Base-by-base conservation (phyloP, 345 rosid species). In the Gynandropsis gynandra region DNA sequence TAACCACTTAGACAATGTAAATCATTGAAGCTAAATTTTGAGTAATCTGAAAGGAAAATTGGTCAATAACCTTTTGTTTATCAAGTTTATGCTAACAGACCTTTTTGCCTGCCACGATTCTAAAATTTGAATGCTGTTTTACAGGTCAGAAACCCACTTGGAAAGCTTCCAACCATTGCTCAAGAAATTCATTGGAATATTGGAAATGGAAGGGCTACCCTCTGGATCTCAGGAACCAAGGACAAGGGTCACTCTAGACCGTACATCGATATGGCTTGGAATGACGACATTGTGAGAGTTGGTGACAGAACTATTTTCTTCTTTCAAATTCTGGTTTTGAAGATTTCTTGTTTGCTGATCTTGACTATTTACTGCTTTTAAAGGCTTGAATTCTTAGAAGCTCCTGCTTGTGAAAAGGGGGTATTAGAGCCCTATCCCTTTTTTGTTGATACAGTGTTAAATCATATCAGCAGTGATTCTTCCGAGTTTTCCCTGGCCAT, bases 351-450 rank as follows among this genome's bases (percentile, higher is more conserved):
- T 36, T 54, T 49, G 35, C 50, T 67, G 54, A 61, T 49, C 27
- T 42, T 42, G 24, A 42, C 19, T 61, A 12, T 50, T 32, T 52
- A 52, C 20, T 69, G 54, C 42, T 61, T 64, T 58, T 74, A 63
- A 81, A 92, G 98, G 86, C 83, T 92, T 42, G 98, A 80, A 63
- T 87, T 80, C 76, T 65, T 92, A 59, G 98, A 92, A 66, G 86
- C 96, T 68, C 81, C 89, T 66, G 93, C 84, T 57, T 79, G 87
- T 60, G 98, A 92, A 85, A 96, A 87, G 65, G 96, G 95, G 56
- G 82, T 92, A 58, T 61, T 87, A 50, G 98, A 85, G 83, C 76
- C 76, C 56, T 82, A 87, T 72, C 98, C 98, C 44, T 82, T 80
- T 65, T 92, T 87, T 73, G 76, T 92, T 64, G 96, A 92, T 69